These are phyloP conservation scores for Gentiana macrophylla DNA, from an alignment of 257 asterid species.

Conservation along the genomic window DNA sequence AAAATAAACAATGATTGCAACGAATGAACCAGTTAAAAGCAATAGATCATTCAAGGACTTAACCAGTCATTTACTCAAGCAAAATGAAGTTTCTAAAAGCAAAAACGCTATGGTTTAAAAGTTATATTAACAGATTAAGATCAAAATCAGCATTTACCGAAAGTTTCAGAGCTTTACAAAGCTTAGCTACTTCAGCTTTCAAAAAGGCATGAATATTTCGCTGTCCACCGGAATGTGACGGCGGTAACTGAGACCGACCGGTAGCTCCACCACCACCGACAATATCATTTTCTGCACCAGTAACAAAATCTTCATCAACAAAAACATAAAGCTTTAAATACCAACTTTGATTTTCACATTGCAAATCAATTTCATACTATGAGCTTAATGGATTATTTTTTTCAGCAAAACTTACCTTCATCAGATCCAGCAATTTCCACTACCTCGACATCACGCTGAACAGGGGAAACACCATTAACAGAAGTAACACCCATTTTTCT, in stretches of 20 bases:
- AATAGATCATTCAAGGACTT: too few species aligned
- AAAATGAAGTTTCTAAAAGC: too few species aligned
- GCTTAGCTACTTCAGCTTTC: conserved; percentile 26
- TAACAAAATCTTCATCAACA: neutral
- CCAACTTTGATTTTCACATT: neutral
- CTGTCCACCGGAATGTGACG: conserved; percentile 28
- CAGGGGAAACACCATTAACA: conserved; percentile 13
- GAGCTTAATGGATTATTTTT: too few species aligned
- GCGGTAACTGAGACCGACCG: conserved; percentile 14
- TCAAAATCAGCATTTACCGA: conserved; percentile 31
- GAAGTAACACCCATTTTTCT: conserved; percentile 34
- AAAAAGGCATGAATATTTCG: conserved; percentile 19
- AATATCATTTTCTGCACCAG: conserved; percentile 3
- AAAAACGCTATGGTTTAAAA: too few species aligned
- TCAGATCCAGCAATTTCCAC: conserved; percentile 14
- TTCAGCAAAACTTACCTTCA: conserved; percentile 13
- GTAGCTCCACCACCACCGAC: conserved; percentile 3
- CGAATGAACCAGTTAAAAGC: too few species aligned
- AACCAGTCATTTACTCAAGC: too few species aligned
- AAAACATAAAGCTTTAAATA: neutral
- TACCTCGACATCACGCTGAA: conserved; percentile 14
- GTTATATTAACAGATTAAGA: too few species aligned
- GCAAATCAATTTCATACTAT: neutral
- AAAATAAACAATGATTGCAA: too few species aligned
- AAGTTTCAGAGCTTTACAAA: conserved; percentile 30